Conservation (phyloP, 768 basidiomycete species). For the button mushroom (Agaricus bisporus) region DNA sequence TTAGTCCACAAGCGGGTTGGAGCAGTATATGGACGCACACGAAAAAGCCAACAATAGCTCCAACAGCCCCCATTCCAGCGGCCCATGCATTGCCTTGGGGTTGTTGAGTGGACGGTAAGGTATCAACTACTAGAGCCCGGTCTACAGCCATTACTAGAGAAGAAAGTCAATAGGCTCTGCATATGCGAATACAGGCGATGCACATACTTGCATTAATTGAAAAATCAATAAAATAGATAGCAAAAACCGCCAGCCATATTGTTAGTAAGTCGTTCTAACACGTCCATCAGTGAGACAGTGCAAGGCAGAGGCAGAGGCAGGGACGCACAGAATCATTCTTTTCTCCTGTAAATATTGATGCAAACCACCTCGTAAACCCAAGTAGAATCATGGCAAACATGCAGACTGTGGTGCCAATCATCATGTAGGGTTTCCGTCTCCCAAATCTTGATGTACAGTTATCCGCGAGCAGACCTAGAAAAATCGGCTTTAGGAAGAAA, state of each 20-base stretch:
- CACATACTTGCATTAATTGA: conserved; percentile 43
- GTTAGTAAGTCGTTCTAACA: conserved; percentile 51
- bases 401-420: conserved; percentile 62
- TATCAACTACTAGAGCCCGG: conserved; percentile 87
- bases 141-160: conserved; percentile 77
- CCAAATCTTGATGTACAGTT: conserved; percentile 80
- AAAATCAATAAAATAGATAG: conserved; percentile 52
- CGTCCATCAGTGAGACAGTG: not conserved
- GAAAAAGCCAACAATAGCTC: conserved; percentile 84
- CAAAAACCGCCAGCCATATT: conserved; percentile 65
- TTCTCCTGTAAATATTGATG: conserved; percentile 38
- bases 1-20: not conserved
- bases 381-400: conserved; percentile 71
- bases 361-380: conserved; percentile 73
- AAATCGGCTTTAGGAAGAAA: conserved; percentile 17
- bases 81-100: conserved; percentile 93
- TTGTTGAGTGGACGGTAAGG: conserved; percentile 66
- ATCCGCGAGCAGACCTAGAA: conserved; percentile 68
- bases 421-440: conserved; percentile 81
- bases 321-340: conserved; percentile 24
- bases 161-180: not conserved
- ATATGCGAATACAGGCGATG: not conserved
- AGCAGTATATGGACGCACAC: conserved; percentile 45
- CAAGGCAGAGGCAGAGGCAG: not conserved
- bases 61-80: conserved; percentile 84